Evolutionary conservation across 306 rosid genomes (phyloP), one percentile per base, ranked within the genome.

Genomic region (Dalbergia cochinchinensis): DNA sequence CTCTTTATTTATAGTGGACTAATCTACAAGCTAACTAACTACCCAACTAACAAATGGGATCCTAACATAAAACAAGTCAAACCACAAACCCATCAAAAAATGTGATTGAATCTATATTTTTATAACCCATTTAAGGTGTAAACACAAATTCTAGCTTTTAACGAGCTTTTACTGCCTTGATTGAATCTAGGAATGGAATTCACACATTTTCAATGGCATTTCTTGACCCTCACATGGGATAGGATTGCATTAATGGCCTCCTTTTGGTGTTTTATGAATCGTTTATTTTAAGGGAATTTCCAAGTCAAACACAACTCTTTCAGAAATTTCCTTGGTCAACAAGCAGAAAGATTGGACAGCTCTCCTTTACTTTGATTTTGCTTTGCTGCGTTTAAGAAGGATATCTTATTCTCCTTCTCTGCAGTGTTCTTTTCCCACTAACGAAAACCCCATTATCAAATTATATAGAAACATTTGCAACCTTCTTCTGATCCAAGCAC

Each of bases 221-320:
- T 69, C 18, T 18, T n/a, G 48, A 22, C 41, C 60, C 41, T 47
- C 14, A 26, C 42, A 26, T 47, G 48, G 64, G 16, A 53, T 13
- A 53, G 60, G 63, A 35, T 53, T 51, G 76, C 34, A 8, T 34
- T 33, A 14, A 7, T 33, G 76, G 76, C 76, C 76, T 70, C 26
- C 15, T 14, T 48, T 51, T 53, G 47, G 33, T 26, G 26, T 53
- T 71, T 7, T 31, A 14, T 10, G 20, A 48, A 69, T 48, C 41
- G 22, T 50, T 20, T 37, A 34, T 13, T 64, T 70, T 37, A 71
- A 16, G 42, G 48, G 34, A 31, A 11, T 37, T 35, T 33, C 7
- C 34, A 10, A 6, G 44, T 44, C 42, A 4, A 7, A 60, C 26
- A 62, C 15, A 51, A 31, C 51, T 31, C 62, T 8, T 31, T 15